Evolutionary conservation across 345 rosid genomes (phyloP), one percentile per base, ranked within the genome.

Genomic region (Odontarrhena argentea): DNA sequence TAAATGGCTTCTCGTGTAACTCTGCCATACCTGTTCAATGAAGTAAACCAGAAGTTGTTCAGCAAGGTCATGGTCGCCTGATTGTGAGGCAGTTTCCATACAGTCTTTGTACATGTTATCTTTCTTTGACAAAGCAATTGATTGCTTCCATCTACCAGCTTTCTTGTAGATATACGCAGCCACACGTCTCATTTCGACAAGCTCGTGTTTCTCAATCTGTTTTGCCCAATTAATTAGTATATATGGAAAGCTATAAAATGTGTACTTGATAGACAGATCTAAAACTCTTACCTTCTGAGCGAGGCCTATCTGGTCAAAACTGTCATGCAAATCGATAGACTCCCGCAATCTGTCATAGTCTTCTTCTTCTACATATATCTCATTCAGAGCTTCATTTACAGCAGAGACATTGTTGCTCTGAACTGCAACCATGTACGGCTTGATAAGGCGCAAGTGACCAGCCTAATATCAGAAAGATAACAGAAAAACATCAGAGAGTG

Each of bases 31-130:
- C 99, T 88, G 87, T 69, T 90, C 93, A 41, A 88, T 91, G 87
- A 94, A 94, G 84, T 94, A 94, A 67, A 88, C 88, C 26, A 91
- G 96, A 75, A 94, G 83, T 84, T 94, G 97, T 75, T 94, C 99
- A 1, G 99, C 96, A 69, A 91, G 93, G 82, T 94, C 97, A 45
- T 91, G 96, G 32, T 94, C 99, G 37, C 99, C 99, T 25, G 96
- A 91, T 74, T 94, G 99, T 2, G 99, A 94, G 52, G 97, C 97
- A 62, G 99, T 91, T 86, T 91, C 99, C 99, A 94, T 94, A 49
- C 97, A 96, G 84, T 94, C 99, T 75, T 83, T 94, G 83, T 88
- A 94, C 60, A 80, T 86, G 60, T 83, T 91, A 76, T 94, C 96
- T 63, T 91, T 94, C 88, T 94, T 94, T 45, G 97, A 94, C 80